Evolutionary conservation across 192 early-diverging fungal genomes (phyloP), one percentile per base, ranked within the genome.

Genomic region (Coemansia sp.): DNA sequence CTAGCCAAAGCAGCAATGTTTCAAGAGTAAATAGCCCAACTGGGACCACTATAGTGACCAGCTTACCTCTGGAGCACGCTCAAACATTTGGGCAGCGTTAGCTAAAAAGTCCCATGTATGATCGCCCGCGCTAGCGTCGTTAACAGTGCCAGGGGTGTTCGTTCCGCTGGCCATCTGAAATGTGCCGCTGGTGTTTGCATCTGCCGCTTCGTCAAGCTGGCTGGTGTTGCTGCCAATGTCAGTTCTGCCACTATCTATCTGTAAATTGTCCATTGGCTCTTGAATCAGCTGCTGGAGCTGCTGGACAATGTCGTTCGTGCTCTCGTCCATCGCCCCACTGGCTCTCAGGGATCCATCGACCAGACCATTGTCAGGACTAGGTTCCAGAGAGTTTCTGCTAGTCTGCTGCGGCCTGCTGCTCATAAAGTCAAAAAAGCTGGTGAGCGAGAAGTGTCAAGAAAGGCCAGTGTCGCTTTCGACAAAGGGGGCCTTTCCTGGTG

Each of bases 1-100:
- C n/a, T n/a, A n/a, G n/a, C n/a, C n/a, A n/a, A n/a, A n/a, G n/a
- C n/a, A n/a, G n/a, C n/a, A n/a, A n/a, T n/a, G n/a, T n/a, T 23
- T 13, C 22, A 26, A 15, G 27, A 32, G 0, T 8, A 9, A 23
- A 23, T 51, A 6, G 5, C 21, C 9, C 27, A 17, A 4, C 2
- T 23, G 22, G 22, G n/a, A n/a, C n/a, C n/a, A n/a, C n/a, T n/a
- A n/a, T n/a, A n/a, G n/a, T n/a, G n/a, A n/a, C n/a, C n/a, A n/a
- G n/a, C n/a, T 65, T 58, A 66, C 56, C 65, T 70, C 67, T 0
- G 63, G 31, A 8, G 63, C 34, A 14, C 59, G 62, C 30, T 54
- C 73, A 57, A 77, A 77, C 48, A 69, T 64, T 21, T 69, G 66
- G 11, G 73, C 73, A 0, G 67, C 67, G 23, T 66, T 77, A 3